Evolutionary conservation across 345 rosid genomes (phyloP).

Genomic region (Salix brachista): DNA sequence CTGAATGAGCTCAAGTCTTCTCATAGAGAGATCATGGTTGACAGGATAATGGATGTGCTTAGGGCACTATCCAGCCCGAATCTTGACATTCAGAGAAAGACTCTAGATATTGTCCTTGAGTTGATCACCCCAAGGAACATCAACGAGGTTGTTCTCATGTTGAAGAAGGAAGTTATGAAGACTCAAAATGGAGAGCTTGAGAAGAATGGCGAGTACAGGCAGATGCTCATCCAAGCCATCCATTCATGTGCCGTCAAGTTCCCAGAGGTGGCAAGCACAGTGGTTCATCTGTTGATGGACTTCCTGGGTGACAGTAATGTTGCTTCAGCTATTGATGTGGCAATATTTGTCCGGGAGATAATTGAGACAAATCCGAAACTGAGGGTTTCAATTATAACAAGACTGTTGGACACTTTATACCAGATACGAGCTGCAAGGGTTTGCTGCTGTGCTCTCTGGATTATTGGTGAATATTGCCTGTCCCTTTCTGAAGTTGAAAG

Average conservation of each 20-base stretch:
- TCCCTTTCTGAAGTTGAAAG: constrained; percentile 84
- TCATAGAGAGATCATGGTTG: constrained; percentile 79
- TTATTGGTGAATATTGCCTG: constrained; percentile 83
- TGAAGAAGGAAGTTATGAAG: constrained; percentile 91
- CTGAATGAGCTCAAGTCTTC: constrained; percentile 66
- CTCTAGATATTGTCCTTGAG: constrained; percentile 78
- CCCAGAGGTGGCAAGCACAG: constrained; percentile 93
- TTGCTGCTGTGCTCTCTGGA: constrained; percentile 89
- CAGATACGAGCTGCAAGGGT: constrained; percentile 87
- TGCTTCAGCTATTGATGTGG: constrained; percentile 84
- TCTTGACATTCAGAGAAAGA: constrained; percentile 78
- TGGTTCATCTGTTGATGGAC: constrained; percentile 88
- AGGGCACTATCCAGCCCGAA: constrained; percentile 90
- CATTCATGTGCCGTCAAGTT: constrained; percentile 86
- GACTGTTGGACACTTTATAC: constrained; percentile 80
- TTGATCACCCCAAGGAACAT: constrained; percentile 73
- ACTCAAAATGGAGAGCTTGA: constrained; percentile 85
- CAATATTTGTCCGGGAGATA: constrained; percentile 74
- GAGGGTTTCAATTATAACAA: constrained; percentile 80
- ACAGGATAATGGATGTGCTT: constrained; percentile 82
- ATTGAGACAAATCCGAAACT: constrained; percentile 79
- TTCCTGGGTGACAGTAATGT: constrained; percentile 85
- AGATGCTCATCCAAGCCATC: constrained; percentile 90
- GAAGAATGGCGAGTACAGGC: constrained; percentile 88
- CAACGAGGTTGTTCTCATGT: constrained; percentile 66